Conservation (phyloP, 495 filamentous ascomycete genomes). For the Tuber magnatum region DNA sequence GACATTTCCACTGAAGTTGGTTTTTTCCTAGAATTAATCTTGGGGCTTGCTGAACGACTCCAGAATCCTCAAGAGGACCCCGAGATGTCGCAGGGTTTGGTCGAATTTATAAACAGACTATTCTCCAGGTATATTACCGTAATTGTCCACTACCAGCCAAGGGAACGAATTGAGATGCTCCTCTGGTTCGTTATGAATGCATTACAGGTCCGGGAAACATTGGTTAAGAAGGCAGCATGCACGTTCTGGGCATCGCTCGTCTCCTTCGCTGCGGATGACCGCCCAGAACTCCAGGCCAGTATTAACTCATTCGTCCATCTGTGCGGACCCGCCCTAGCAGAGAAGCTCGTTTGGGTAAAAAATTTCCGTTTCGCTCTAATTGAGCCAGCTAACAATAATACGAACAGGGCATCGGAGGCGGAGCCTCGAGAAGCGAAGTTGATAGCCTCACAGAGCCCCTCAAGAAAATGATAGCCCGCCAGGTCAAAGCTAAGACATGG, state of each 20-base stretch:
- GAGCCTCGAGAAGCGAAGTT: slow-evolving; percentile 68
- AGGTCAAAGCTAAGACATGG: slow-evolving; percentile 57
- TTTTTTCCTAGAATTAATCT: slow-evolving; percentile 57
- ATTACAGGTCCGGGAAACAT: slow-evolving; percentile 62
- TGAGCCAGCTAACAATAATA: slow-evolving; percentile 41
- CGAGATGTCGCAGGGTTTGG: slow-evolving; percentile 68
- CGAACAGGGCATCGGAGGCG: slow-evolving; percentile 58
- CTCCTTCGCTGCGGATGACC: slow-evolving; percentile 21
- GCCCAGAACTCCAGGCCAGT: slow-evolving; percentile 22
- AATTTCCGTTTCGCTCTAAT: slow-evolving; percentile 55
- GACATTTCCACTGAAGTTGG: slow-evolving; percentile 48
- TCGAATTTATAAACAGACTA: slow-evolving; percentile 62
- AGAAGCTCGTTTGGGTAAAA: slow-evolving; percentile 46
- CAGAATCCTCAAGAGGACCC: slow-evolving; percentile 64
- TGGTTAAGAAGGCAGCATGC: slow-evolving; percentile 72
- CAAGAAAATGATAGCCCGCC: slow-evolving; percentile 62
- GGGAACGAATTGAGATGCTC: slow-evolving; percentile 55
- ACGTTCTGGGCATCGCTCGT: slow-evolving; percentile 68
- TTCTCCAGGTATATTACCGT: slow-evolving; percentile 57
- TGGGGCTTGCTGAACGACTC: slow-evolving; percentile 57
- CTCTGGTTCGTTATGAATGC: slow-evolving; percentile 70
- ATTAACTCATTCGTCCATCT: slow-evolving; percentile 28
- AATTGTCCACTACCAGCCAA: slow-evolving; percentile 49
- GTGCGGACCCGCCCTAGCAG: slow-evolving; percentile 35
- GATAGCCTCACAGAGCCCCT: slow-evolving; percentile 69